A percentile compares a stretch with the other conserved stretches of the same genome.
Evolutionary conservation across 2,329 filamentous ascomycete genomes (phyloP).

Genomic region (Exophiala spinifera): DNA sequence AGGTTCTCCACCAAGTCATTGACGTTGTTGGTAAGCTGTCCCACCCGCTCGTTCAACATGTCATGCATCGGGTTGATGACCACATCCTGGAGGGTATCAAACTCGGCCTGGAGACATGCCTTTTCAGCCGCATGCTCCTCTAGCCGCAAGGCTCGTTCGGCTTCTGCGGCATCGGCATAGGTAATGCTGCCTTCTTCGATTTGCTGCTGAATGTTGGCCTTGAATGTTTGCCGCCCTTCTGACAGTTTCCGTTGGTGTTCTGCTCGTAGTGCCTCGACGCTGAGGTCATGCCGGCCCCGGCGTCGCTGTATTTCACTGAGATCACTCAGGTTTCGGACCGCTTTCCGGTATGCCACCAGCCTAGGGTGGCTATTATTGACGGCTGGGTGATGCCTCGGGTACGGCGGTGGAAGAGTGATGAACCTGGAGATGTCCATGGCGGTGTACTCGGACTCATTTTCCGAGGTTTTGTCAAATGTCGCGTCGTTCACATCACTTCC

Average conservation of each 20-base stretch:
- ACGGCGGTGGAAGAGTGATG: slow-evolving; percentile 88
- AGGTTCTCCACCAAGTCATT: slow-evolving; percentile 69
- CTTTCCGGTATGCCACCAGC: slow-evolving; percentile 70
- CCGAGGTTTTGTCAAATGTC: not conserved
- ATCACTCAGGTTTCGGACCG: slow-evolving; percentile 71
- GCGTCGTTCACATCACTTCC: slow-evolving; percentile 10
- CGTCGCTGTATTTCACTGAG: slow-evolving; percentile 68
- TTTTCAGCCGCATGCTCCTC: slow-evolving; percentile 69
- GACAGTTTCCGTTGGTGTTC: slow-evolving; percentile 51
- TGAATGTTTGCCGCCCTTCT: slow-evolving; percentile 63
- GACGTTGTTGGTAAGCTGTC: slow-evolving; percentile 72
- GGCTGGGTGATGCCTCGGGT: slow-evolving; percentile 89
- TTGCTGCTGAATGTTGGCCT: slow-evolving; percentile 72
- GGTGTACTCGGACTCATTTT: slow-evolving; percentile 42
- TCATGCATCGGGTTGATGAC: slow-evolving; percentile 84
- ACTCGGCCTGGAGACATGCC: slow-evolving; percentile 72
- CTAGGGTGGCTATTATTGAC: slow-evolving; percentile 95
- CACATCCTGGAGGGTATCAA: slow-evolving; percentile 76
- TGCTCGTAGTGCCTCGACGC: slow-evolving; percentile 56
- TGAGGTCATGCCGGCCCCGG: slow-evolving; percentile 50
- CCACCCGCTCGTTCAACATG: slow-evolving; percentile 72
- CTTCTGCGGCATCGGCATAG: slow-evolving; percentile 77
- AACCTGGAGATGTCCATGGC: slow-evolving; percentile 81
- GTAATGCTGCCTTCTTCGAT: slow-evolving; percentile 74
- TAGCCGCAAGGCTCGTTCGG: slow-evolving; percentile 70